A percentile compares a stretch with the other conserved stretches of the same genome.
Evolutionary conservation across 306 rosid genomes (phyloP).

Genomic region (Alnus rubra): DNA sequence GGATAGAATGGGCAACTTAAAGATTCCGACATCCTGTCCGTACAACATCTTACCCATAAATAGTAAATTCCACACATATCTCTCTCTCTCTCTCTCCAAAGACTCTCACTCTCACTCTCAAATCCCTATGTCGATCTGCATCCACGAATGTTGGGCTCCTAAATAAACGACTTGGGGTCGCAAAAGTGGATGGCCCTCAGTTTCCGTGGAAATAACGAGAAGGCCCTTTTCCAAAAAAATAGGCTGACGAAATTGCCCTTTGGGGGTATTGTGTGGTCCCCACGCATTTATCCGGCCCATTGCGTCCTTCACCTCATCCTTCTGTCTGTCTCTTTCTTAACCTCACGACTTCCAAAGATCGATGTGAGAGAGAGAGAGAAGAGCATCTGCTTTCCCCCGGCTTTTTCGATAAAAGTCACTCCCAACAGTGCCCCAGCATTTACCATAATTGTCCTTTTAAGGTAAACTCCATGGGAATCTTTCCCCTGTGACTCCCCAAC

Average conservation of each 20-base stretch:
- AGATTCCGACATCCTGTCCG: constrained; percentile 24
- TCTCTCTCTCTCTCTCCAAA: background rate
- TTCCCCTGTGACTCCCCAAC: background rate
- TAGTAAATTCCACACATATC: background rate
- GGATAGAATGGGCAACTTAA: background rate
- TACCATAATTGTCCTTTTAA: constrained; percentile 19
- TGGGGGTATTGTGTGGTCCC: background rate
- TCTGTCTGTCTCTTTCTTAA: background rate
- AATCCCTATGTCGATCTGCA: constrained; percentile 64
- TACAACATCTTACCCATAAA: background rate
- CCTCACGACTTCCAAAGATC: constrained; percentile 29
- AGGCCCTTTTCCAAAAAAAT: background rate
- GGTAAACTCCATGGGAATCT: background rate
- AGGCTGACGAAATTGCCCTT: constrained; percentile 18
- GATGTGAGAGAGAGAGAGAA: background rate
- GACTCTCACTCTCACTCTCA: constrained; percentile 28
- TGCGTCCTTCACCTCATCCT: background rate
- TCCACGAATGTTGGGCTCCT: constrained; percentile 53
- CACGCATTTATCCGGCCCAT: background rate
- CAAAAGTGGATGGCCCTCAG: background rate
- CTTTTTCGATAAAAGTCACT: constrained; percentile 21
- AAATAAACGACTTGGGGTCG: background rate
- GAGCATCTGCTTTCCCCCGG: constrained; percentile 28
- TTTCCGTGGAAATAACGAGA: background rate
- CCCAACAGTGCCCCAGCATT: constrained; percentile 10